Evolutionary conservation across 1,284 basidiomycete species (phyloP).

Genomic region (Tilletia indica): DNA sequence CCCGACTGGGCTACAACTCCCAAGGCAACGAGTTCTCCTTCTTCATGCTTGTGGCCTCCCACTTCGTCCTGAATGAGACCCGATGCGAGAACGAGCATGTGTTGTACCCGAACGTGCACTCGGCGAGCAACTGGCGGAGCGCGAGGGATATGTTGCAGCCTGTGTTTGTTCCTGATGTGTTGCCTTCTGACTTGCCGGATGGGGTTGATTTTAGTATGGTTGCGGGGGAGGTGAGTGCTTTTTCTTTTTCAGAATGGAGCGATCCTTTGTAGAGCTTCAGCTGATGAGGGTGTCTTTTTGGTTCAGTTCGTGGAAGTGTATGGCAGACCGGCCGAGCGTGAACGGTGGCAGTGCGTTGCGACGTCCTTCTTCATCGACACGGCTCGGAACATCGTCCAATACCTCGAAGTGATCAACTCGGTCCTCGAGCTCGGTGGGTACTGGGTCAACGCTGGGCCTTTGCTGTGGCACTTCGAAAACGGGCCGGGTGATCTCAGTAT

Average conservation of each 20-base stretch:
- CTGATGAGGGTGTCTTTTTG: not conserved
- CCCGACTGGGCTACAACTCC: slow-evolving; percentile 39
- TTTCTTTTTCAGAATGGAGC: not conserved
- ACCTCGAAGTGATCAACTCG: slow-evolving; percentile 53
- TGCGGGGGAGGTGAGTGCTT: slow-evolving; percentile 40
- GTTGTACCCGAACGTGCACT: slow-evolving; percentile 51
- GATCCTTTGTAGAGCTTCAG: not conserved
- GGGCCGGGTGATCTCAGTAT: slow-evolving; percentile 68
- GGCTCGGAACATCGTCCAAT: slow-evolving; percentile 57
- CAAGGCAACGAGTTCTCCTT: slow-evolving; percentile 56
- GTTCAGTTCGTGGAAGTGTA: slow-evolving; percentile 44
- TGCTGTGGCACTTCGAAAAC: slow-evolving; percentile 76
- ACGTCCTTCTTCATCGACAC: slow-evolving; percentile 99
- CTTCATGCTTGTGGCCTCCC: slow-evolving; percentile 53
- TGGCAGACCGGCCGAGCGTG: slow-evolving; percentile 63
- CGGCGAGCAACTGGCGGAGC: slow-evolving; percentile 46
- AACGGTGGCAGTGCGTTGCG: slow-evolving; percentile 80
- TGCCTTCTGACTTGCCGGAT: slow-evolving; percentile 40
- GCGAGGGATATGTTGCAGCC: slow-evolving; percentile 44
- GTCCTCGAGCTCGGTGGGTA: slow-evolving; percentile 44
- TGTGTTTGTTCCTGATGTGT: slow-evolving; percentile 47
- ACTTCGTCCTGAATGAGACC: slow-evolving; percentile 53
- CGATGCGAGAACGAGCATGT: slow-evolving; percentile 31
- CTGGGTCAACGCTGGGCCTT: slow-evolving; percentile 66
- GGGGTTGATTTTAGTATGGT: slow-evolving; percentile 54